Conservation (phyloP, 75 land plant genomes). For the Larix kaempferi region DNA sequence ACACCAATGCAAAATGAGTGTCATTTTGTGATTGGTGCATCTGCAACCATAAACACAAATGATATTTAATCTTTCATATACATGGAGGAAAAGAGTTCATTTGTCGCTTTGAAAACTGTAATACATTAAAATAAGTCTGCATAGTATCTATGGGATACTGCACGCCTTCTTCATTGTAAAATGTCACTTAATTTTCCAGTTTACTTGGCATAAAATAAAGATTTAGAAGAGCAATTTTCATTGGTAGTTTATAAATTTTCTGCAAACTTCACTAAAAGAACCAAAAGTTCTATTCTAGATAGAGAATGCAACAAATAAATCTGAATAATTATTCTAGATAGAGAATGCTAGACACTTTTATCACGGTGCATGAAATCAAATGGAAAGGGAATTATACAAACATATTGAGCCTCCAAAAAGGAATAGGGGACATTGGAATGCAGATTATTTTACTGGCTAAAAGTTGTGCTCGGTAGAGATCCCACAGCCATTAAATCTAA, state of each 20-base stretch:
- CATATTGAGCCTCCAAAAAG: too few species aligned
- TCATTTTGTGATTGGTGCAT: not conserved
- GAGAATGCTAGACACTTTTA: too few species aligned
- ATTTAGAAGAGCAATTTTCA: too few species aligned
- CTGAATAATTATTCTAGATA: too few species aligned
- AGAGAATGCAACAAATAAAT: too few species aligned
- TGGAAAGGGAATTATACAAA: too few species aligned
- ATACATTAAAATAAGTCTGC: not conserved
- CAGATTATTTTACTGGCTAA: not conserved
- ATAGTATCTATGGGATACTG: conserved; percentile 14
- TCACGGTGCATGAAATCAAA: too few species aligned
- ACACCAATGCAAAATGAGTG: not conserved
- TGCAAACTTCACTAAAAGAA: too few species aligned
- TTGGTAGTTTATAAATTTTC: too few species aligned
- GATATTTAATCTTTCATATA: not conserved
- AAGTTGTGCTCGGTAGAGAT: conserved; percentile 16
- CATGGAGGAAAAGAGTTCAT: not conserved
- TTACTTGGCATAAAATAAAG: not conserved
- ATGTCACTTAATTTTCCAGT: conserved; percentile 24
- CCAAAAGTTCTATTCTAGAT: too few species aligned
- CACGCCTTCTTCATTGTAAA: conserved; percentile 19
- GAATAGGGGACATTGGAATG: too few species aligned
- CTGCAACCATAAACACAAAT: not conserved
- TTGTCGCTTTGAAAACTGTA: not conserved
- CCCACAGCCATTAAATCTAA: conserved; percentile 61